Evolutionary conservation across 352 stramenopile species (phyloP), one percentile per base, ranked within the genome.

Genomic region (Phytopythium sindhum): DNA sequence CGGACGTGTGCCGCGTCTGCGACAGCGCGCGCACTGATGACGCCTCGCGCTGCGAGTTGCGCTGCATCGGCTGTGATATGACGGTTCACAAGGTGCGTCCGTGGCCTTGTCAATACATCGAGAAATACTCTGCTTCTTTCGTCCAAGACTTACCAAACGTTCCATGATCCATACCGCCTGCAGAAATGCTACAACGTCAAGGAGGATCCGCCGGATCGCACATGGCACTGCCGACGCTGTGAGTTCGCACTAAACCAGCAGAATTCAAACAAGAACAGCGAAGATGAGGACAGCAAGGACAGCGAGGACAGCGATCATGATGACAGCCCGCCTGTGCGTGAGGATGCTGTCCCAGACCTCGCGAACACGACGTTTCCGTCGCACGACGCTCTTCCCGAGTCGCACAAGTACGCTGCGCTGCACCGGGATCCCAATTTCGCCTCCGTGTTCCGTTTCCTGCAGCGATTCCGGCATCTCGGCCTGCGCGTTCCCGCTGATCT

Each of bases 1-100:
- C 74, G 24, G 79, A 90, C 61, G 67, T 79, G 47, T 92, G 83
- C 56, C 83, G 79, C 35, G 83, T 90, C 14, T 92, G 81, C 41
- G 78, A 84, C 24, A 74, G 58, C 44, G 75, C 73, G 59, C 86
- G 78, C 50, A 76, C 74, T 7, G 78, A 88, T n/a, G 73, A 74
- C 17, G 65, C 61, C 14, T 71, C 66, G 57, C 70, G 83, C 14
- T 91, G 83, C 33, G 80, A 89, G 57, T 58, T 87, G 62, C 81
- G 82, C 61, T 91, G 83, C 41, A 63, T 70, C 23, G 73, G 65
- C n/a, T 90, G 78, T 66, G 75, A 81, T 29, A 85, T 89, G 78
- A 89, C 80, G 17, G 76, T 89, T 45, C 80, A 92, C 70, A 88
- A 84, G 75, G 73, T 80, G 28, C 15, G 68, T 39, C 9, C 3